These are phyloP conservation scores for Neurospora terricola DNA, from an alignment of 495 filamentous ascomycete genomes.

Conservation along the genomic window DNA sequence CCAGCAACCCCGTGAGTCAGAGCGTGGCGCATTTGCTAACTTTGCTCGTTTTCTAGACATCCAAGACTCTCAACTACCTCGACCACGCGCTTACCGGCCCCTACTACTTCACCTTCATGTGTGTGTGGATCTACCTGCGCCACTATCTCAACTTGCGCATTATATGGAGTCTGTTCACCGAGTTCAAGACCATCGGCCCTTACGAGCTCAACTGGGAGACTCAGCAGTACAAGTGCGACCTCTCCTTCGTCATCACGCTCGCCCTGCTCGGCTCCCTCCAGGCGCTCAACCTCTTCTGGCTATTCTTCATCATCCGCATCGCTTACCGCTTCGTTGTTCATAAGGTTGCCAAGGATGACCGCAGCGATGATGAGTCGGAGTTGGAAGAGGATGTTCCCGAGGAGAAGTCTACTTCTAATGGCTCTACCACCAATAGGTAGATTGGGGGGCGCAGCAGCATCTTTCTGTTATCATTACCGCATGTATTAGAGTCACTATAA, in stretches of 20 bases:
- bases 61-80: conserved; percentile 89
- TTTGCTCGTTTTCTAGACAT: conserved; percentile 47
- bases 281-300: conserved; percentile 78
- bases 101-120: conserved; percentile 78
- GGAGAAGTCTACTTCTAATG: not conserved
- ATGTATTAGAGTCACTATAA: not conserved
- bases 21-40: conserved; percentile 5
- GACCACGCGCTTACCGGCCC: conserved; percentile 65
- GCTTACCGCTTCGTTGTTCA: conserved; percentile 46
- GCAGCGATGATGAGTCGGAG: conserved; percentile 43
- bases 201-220: conserved; percentile 81
- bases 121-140: conserved; percentile 82
- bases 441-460: no score
- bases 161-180: conserved; percentile 71
- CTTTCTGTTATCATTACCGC: not conserved
- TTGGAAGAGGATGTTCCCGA: conserved; percentile 13
- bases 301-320: conserved; percentile 72
- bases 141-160: conserved; percentile 88
- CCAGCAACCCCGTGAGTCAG: not conserved
- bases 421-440: not conserved
- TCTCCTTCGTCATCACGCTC: conserved; percentile 67
- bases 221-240: conserved; percentile 70
- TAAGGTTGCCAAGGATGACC: conserved; percentile 40
- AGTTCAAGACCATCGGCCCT: conserved; percentile 82
- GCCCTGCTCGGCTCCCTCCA: conserved; percentile 62